Conservation (phyloP, 192 early-diverging fungal genomes). For the Spizellomyces punctatus region DNA sequence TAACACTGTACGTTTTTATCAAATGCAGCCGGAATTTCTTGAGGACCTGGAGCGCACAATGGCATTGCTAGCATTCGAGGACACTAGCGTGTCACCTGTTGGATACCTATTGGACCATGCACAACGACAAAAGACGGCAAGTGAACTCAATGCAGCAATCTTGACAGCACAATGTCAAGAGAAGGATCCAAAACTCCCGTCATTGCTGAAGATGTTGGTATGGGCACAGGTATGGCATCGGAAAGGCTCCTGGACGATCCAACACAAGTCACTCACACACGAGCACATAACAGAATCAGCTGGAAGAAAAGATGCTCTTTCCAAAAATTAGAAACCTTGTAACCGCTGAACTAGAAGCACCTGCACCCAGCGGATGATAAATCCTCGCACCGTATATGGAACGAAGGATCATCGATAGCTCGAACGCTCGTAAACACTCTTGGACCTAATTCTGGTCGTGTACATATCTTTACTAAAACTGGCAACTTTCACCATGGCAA, state of each 20-base stretch:
- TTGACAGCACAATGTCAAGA: slow-evolving; percentile 89
- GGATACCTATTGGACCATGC: slow-evolving; percentile 83
- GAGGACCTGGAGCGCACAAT: slow-evolving; percentile 94
- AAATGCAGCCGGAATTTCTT: slow-evolving; percentile 82
- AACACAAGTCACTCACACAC: neutral
- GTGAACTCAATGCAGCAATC: slow-evolving; percentile 93
- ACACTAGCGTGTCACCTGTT: slow-evolving; percentile 69
- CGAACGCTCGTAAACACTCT: too few relatives aligned
- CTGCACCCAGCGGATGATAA: neutral
- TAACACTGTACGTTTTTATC: too few relatives aligned
- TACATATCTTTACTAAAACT: too few relatives aligned
- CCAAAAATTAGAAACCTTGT: slow-evolving; percentile 87
- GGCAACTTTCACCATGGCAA: too few relatives aligned
- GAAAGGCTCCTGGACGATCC: neutral
- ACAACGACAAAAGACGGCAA: slow-evolving; percentile 90
- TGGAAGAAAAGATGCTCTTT: slow-evolving; percentile 81
- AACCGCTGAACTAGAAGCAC: slow-evolving; percentile 69
- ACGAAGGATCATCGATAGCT: too few relatives aligned
- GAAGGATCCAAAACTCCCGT: slow-evolving; percentile 91
- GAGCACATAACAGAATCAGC: slow-evolving; percentile 53
- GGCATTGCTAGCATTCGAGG: slow-evolving; percentile 94
- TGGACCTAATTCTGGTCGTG: too few relatives aligned
- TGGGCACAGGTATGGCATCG: slow-evolving; percentile 77
- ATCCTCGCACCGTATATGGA: too few relatives aligned
- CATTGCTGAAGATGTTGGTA: slow-evolving; percentile 85